Evolutionary conservation across 257 asterid species (phyloP), one percentile per base, ranked within the genome.

Genomic region (Datura wrightii): DNA sequence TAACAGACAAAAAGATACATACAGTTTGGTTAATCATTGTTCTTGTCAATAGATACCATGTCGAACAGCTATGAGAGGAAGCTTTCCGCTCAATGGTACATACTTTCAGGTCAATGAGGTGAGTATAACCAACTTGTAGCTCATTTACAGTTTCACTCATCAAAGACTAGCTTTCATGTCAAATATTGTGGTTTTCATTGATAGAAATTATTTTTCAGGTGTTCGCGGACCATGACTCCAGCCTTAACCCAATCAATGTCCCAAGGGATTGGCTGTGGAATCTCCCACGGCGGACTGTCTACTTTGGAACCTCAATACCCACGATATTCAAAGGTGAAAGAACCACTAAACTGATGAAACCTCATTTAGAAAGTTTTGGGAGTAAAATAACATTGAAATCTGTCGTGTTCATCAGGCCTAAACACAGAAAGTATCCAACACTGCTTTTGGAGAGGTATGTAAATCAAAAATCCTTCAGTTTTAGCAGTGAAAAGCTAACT

Each of bases 71-170:
- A 96, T 93, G 98, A 92, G 96, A 88, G 99, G 99, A 87, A 96
- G 99, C 91, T 96, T 96, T 90, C 99, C 99, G 8, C 92, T 96
- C 60, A 96, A 96, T 87, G 99, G 99, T 79, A 96, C 99, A 42
- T 96, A 96, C 86, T 96, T 96, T 82, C 99, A 96, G 93, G 99
- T 96, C 54, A 96, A 96, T 66, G 99, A 96, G 99, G 99, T 96
- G 87, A 79, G 60, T 60, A 85, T 62, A 52, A 69, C 81, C 86
- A 24, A 41, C 62, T 84, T 55, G 84, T 79, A 63, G 82, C 53
- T 69, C 78, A 63, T 79, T 81, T 85, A 79, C 18, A 63, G 83
- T 80, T 58, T 62, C 50, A 67, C 59, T 41, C n/a, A 39, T 53
- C 83, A 80, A 46, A 63, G 84, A 69, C 18, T 70, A 71, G 81